Evolutionary conservation across 768 basidiomycete genomes (phyloP).

Genomic region (Tulasnella sp.): DNA sequence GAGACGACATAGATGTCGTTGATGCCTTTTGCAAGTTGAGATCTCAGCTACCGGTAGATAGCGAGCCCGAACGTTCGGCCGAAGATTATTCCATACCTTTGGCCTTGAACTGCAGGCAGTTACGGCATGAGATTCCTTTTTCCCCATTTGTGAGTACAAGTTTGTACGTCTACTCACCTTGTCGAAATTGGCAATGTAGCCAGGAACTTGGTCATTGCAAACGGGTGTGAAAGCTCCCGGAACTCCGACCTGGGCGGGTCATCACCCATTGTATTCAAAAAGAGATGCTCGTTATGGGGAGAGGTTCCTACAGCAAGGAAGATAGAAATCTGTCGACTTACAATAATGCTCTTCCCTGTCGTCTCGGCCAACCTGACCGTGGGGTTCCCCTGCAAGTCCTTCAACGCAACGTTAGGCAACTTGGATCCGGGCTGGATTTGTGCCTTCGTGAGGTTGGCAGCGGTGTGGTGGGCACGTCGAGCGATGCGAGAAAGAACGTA

Average conservation of each 20-base stretch:
- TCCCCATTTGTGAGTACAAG: background rate
- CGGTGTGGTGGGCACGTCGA: background rate
- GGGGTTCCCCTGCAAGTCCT: conserved; percentile 16
- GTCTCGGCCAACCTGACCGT: conserved; percentile 9
- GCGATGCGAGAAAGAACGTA: conserved; percentile 8
- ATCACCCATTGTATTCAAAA: background rate
- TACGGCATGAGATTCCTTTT: background rate
- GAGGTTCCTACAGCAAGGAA: background rate
- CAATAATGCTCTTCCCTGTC: conserved; percentile 60
- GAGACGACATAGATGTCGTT: conserved; percentile 57
- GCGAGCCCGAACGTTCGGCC: background rate
- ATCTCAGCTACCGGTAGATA: background rate
- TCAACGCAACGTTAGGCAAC: conserved; percentile 17
- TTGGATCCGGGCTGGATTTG: conserved; percentile 12
- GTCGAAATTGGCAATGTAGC: conserved; percentile 32
- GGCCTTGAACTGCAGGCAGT: conserved; percentile 52
- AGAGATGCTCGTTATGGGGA: background rate
- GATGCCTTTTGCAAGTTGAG: conserved; percentile 18
- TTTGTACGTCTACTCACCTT: conserved; percentile 21
- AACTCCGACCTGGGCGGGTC: conserved; percentile 54
- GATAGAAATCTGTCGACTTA: conserved; percentile 36
- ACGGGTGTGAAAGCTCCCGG: conserved; percentile 74
- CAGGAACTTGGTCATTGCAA: conserved; percentile 60
- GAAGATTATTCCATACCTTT: conserved; percentile 58
- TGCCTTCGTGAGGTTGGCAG: conserved; percentile 10